Evolutionary conservation across 2,329 filamentous ascomycete genomes (phyloP), one percentile per base, ranked within the genome.

Genomic region (Ophiostoma ips): DNA sequence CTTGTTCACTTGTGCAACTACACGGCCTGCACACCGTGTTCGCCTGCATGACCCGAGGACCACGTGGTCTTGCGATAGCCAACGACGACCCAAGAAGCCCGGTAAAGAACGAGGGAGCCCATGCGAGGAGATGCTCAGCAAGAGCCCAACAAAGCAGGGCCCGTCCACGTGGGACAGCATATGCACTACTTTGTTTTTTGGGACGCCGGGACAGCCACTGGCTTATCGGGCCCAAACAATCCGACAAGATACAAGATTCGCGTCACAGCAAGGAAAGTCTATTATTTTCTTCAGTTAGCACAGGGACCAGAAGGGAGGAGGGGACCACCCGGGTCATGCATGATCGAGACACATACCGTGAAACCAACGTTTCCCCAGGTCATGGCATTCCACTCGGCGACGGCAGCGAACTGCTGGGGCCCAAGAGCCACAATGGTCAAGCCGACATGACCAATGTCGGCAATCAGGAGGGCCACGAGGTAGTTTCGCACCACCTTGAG

Each of bases 361-460:
- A 73, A 71, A 8, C 73, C 80, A 54, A 88, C 70, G 58, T 87
- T 87, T 3, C 83, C 84, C 77, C 79, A 84, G n/a, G 79, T 75
- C 68, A 83, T 74, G 33, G 73, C 67, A 61, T 85, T 87, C 83
- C 83, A 87, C 19, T 63, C 65, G 5, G 59, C 63, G 11, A 82
- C 63, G 56, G 77, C 71, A 41, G 75, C 54, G 44, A 76, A 70
- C 33, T 65, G 66, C 10, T 75, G 69, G 60, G 68, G 68, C 9
- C 79, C 82, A 55, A 87, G 68, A 7, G 70, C 72, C 58, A 68
- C 65, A 52, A 75, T 77, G 16, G 76, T 83, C 53, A 81, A 70
- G 46, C 70, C 76, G 24, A 87, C 65, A 61, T 87, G 83, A 3
- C 79, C 78, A 54, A 86, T 66, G 59, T 87, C 83, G 16, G 77